phyloP scores from a whole-genome alignment of 1,284 basidiomycete species.

The Polyporus tsugae region DNA sequence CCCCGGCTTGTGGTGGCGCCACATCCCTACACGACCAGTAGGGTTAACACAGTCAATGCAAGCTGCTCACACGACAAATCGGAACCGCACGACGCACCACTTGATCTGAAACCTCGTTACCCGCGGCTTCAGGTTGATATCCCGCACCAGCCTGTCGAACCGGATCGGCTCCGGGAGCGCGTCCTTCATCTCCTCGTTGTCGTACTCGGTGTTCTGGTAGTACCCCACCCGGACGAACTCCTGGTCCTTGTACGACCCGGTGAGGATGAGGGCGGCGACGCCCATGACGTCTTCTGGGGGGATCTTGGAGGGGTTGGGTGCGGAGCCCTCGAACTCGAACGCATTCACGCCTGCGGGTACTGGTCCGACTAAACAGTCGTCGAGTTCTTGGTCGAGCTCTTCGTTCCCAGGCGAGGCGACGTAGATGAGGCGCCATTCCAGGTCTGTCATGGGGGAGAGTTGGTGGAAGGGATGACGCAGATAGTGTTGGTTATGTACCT shows the following conservation, averaged over 20 bases:
- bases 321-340: slow-evolving; percentile 91
- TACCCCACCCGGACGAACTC: slow-evolving; percentile 99
- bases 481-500: slow-evolving; percentile 54
- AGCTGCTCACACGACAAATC: background rate
- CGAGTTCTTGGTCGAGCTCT: slow-evolving; percentile 94
- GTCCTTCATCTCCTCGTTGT: slow-evolving; percentile 89
- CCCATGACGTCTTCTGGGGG: slow-evolving; percentile 88
- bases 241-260: slow-evolving; percentile 91
- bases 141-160: slow-evolving; percentile 85
- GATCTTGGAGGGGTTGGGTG: slow-evolving; percentile 79
- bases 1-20: slow-evolving; percentile 57
- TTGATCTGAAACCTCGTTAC: slow-evolving; percentile 93
- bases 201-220: slow-evolving; percentile 99
- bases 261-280: slow-evolving; percentile 91
- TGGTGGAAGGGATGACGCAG: background rate
- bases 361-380: slow-evolving; percentile 95
- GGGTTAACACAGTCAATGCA: too few species aligned
- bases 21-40: slow-evolving; percentile 64
- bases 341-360: slow-evolving; percentile 95
- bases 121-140: slow-evolving; percentile 92
- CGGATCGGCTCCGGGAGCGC: slow-evolving; percentile 73
- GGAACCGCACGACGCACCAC: slow-evolving; percentile 60
- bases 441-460: slow-evolving; percentile 60
- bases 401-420: slow-evolving; percentile 94
- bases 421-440: slow-evolving; percentile 98